A percentile compares a stretch with the other conserved stretches of the same genome.
phyloP scores from a whole-genome alignment of 2,329 filamentous ascomycete species.

The Remersonia thermophila region DNA sequence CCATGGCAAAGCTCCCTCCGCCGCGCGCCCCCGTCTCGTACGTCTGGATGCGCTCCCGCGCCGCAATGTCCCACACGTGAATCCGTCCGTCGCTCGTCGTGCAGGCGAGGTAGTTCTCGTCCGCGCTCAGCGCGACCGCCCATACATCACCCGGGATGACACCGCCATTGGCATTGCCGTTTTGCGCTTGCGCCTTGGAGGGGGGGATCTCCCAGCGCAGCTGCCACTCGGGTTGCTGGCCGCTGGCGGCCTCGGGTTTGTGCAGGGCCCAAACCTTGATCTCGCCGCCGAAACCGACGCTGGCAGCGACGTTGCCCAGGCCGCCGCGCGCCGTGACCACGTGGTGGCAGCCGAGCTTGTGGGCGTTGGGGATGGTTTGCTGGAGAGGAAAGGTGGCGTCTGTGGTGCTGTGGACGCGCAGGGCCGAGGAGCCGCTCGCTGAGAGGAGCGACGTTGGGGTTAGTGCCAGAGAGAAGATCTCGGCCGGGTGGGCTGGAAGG shows the following conservation, averaged over 20 bases:
- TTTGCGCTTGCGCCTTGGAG: background rate
- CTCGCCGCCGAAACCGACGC: conserved; percentile 80
- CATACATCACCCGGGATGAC: conserved; percentile 44
- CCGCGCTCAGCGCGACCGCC: conserved; percentile 74
- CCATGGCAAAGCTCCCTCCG: conserved; percentile 63
- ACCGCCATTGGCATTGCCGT: conserved; percentile 4
- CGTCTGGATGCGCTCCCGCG: conserved; percentile 42
- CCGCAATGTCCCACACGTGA: conserved; percentile 69
- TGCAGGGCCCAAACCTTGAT: conserved; percentile 65
- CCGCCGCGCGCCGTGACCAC: conserved; percentile 50
- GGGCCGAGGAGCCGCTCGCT: conserved; percentile 68
- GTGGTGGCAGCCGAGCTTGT: conserved; percentile 87
- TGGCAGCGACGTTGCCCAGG: conserved; percentile 62
- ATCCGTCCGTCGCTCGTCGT: conserved; percentile 81
- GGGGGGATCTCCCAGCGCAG: conserved; percentile 33
- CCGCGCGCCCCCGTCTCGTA: conserved; percentile 59
- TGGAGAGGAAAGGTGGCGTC: conserved; percentile 60
- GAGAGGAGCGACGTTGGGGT: conserved; percentile 66
- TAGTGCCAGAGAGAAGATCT: conserved; percentile 73
- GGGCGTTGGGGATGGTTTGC: conserved; percentile 68
- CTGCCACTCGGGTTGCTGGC: conserved; percentile 41
- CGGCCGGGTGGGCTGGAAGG: conserved; percentile 59
- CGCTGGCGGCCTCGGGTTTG: background rate
- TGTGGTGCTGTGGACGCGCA: conserved; percentile 68
- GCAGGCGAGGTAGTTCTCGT: conserved; percentile 74